Conservation (phyloP, 1,139 yeast genomes). For the Magnusiomyces ingens region DNA sequence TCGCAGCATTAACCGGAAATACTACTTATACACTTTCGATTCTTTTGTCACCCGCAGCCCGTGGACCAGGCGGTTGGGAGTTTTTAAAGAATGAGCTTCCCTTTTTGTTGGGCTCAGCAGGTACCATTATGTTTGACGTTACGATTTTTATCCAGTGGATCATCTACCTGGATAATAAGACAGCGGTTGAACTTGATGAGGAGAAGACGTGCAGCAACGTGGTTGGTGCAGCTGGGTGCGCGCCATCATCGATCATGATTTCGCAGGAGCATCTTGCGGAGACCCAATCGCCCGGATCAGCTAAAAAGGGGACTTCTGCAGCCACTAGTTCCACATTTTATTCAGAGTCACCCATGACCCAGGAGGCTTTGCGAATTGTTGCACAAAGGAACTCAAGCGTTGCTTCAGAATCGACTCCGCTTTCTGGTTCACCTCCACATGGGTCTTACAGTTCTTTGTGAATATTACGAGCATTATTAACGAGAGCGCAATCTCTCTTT, state of each 20-base stretch:
- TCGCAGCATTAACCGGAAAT: conserved; percentile 75
- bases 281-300: background rate
- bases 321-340: background rate
- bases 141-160: conserved; percentile 61
- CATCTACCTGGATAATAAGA: conserved; percentile 27
- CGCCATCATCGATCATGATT: background rate
- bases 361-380: background rate
- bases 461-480: background rate
- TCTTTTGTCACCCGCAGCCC: conserved; percentile 39
- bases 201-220: background rate
- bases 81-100: conserved; percentile 71
- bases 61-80: conserved; percentile 34
- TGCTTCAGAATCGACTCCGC: background rate
- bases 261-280: background rate
- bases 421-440: background rate
- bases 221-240: background rate
- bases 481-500: background rate
- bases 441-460: background rate
- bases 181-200: background rate
- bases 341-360: background rate
- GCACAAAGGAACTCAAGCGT: background rate
- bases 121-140: conserved; percentile 74
- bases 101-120: conserved; percentile 77
- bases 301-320: background rate
- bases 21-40: conserved; percentile 74